Base-by-base conservation (phyloP, 1,139 yeast species). In the Diutina sp. region DNA sequence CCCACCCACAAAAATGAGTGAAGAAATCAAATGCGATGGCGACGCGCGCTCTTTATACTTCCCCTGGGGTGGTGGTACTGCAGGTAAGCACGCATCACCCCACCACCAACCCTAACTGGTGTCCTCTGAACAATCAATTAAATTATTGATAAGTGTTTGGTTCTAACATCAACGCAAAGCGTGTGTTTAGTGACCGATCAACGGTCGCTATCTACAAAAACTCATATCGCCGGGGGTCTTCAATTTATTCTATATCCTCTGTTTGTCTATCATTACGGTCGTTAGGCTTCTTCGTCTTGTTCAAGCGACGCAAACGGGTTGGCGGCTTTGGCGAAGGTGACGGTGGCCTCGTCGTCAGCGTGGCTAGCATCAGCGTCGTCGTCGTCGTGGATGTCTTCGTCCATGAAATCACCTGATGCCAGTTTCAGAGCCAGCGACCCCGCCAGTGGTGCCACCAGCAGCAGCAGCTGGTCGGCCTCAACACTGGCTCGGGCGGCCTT, bases 401-500 rank as follows among this genome's bases (percentile, higher is more conserved):
- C 46, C 46, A 44, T 18, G 21, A 12, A 14, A 4, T 29, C 51
- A 14, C 41, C 51, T 1, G 18, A 18, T 28, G 2, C 35, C 51
- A 18, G 21, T 29, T n/a, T 28, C 51, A 6, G 18, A 35, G 21
- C 8, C 5, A 14, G n/a, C 21, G n/a, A 14, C 30, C n/a, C 25
- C 25, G 25, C 25, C 25, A 21, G 25, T 21, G 25, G 25, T 3
- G 5, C 38, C 51, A n/a, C 35, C 51, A 18, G 21, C 51, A 9
- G 4, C 9, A n/a, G 16, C 25, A 44, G 41, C 32, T 46, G 21
- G 14, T 28, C 16, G 30, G 12, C 7, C 1, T 25, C 32, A 5
- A 25, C 12, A 12, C 32, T 32, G 25, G 21, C 41, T 14, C 16
- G 18, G 44, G 45, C 53, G 1, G 53, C 53, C 58, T 76, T 74